A percentile compares a stretch with the other conserved stretches of the same genome.
Conservation (phyloP, 2,329 filamentous ascomycete species). For the Talaromyces pinophilus region DNA sequence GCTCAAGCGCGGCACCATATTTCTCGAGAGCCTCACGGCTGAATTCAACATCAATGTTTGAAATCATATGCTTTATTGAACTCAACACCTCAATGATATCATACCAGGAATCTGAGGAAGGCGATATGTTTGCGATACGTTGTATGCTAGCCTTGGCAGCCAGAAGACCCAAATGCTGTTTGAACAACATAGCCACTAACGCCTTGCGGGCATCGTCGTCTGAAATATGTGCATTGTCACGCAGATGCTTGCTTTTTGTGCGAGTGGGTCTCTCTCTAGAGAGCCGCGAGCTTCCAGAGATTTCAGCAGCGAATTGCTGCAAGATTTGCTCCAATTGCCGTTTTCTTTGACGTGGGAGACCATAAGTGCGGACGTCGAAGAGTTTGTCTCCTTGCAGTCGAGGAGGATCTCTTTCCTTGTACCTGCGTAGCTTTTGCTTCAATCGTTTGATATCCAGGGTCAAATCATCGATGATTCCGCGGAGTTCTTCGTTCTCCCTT, state of each 20-base stretch:
- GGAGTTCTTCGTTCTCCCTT: slow-evolving; percentile 71
- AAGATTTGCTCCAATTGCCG: slow-evolving; percentile 73
- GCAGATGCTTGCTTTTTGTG: neutral
- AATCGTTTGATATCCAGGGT: slow-evolving; percentile 81
- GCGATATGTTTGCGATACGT: neutral
- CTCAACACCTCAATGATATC: slow-evolving; percentile 65
- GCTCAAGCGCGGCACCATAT: slow-evolving; percentile 72
- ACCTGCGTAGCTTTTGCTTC: slow-evolving; percentile 70
- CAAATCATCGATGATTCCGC: slow-evolving; percentile 83
- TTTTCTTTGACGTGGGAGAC: slow-evolving; percentile 70
- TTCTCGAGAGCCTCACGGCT: slow-evolving; percentile 70
- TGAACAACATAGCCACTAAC: slow-evolving; percentile 16
- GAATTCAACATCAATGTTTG: slow-evolving; percentile 78
- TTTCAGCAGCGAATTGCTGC: slow-evolving; percentile 58
- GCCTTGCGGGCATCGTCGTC: slow-evolving; percentile 7
- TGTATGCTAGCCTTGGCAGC: neutral
- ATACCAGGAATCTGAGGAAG: slow-evolving; percentile 9
- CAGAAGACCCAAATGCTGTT: slow-evolving; percentile 10
- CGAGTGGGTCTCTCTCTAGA: neutral
- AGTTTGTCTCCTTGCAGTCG: slow-evolving; percentile 70
- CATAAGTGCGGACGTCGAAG: slow-evolving; percentile 80
- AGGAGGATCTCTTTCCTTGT: slow-evolving; percentile 68
- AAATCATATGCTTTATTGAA: slow-evolving; percentile 80
- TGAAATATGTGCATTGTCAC: neutral
- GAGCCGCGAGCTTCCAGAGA: slow-evolving; percentile 18